Evolutionary conservation across 129 eudicot species (phyloP), one percentile per base, ranked within the genome.

Genomic region (Flaveria sonorensis): DNA sequence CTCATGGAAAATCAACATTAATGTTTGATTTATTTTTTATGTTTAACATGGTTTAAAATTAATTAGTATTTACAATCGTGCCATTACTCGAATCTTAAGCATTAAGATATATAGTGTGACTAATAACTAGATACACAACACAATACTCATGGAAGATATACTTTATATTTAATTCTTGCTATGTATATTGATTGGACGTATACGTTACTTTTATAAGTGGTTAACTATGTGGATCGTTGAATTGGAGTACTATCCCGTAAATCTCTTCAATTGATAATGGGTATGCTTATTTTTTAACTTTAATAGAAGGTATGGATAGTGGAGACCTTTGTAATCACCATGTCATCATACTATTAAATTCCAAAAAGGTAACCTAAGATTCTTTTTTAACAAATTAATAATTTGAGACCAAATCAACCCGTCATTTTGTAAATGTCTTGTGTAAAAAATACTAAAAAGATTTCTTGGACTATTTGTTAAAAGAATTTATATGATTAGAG

Each of bases 281-380:
- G 71, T 28, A 59, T 78, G 77, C 59, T 63, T 50, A 70, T 56
- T 67, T 78, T 56, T 56, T 1, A 5, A 18, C 48, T 45, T 75
- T 67, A 19, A 48, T 70, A 70, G 52, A 70, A 70, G 53, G 6
- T 79, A 21, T 28, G 42, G 19, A 61, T 61, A 20, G 39, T 79
- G 77, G 64, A 71, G 77, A 30, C 20, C 60, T 57, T 46, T 70
- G 51, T 69, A 69, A 77, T 55, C 76, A 68, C 70, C 81, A 77
- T 69, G 76, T 70, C 70, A 78, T 43, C 48, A 47, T 56, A 24
- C 10, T 24, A 24, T 55, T 53, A 14, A 16, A 19, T 53, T 21
- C 19, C 1, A 43, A 68, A 77, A 42, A 16, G 39, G 75, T 69
- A 50, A 64, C 9, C 16, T 64, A 32, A 46, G 50, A 47, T 24